Evolutionary conservation across 163 green algal species (phyloP).

Genomic region (Picocystis sp.): DNA sequence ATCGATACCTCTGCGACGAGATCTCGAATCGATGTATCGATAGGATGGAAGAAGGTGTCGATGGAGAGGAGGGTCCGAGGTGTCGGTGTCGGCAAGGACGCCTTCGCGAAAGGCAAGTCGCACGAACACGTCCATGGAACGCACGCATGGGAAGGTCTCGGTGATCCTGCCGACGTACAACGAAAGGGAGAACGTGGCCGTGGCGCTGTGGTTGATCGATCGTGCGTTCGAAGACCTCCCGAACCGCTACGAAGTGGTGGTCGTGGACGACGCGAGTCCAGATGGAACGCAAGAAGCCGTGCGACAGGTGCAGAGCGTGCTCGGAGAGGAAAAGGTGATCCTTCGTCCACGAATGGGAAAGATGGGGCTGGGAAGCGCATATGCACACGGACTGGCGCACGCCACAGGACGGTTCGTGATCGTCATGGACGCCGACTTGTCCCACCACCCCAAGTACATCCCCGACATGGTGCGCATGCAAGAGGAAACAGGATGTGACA

Average conservation of each 20-base stretch:
- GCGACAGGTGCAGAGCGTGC: slow-evolving; percentile 35
- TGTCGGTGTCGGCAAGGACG: no score
- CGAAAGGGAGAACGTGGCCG: slow-evolving; percentile 74
- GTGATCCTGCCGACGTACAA: slow-evolving; percentile 93
- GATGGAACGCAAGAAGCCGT: slow-evolving; percentile 76
- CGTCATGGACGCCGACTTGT: slow-evolving; percentile 95
- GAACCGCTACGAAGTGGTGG: slow-evolving; percentile 61
- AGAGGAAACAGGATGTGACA: slow-evolving; percentile 43
- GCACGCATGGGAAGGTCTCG: slow-evolving; percentile 20
- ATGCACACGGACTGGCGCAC: slow-evolving; percentile 61
- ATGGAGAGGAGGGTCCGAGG: no score
- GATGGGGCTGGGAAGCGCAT: slow-evolving; percentile 65
- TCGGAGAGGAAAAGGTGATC: slow-evolving; percentile 43
- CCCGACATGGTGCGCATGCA: slow-evolving; percentile 48
- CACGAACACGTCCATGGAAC: no score
- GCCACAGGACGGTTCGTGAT: slow-evolving; percentile 65
- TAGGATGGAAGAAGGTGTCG: no score
- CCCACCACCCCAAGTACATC: slow-evolving; percentile 75
- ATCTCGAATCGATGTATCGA: no score
- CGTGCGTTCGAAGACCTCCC: slow-evolving; percentile 20
- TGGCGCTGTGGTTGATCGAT: slow-evolving; percentile 63
- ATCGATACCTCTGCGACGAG: no score
- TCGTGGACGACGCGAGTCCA: slow-evolving; percentile 88
- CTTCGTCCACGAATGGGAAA: slow-evolving; percentile 40
- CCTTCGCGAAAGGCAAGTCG: no score